Conservation (phyloP, 2,329 filamentous ascomycete genomes). For the Rutstroemia sp. region DNA sequence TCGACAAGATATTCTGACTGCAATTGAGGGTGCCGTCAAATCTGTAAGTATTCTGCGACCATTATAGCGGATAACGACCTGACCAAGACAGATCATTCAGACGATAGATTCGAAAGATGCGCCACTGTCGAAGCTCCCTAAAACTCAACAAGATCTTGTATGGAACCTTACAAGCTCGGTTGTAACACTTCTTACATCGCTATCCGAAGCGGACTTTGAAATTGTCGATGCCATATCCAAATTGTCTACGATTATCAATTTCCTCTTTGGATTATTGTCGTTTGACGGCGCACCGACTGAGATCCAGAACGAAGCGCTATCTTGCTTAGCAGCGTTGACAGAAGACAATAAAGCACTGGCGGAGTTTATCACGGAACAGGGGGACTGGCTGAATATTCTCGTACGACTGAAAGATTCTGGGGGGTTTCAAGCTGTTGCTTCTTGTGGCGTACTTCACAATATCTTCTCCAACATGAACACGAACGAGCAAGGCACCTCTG, state of each 20-base stretch:
- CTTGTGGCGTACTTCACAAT: conserved; percentile 57
- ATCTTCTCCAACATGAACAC: conserved; percentile 48
- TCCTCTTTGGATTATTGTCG: conserved; percentile 47
- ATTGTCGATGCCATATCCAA: conserved; percentile 47
- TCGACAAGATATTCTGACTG: conserved; percentile 52
- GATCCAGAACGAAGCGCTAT: conserved; percentile 39
- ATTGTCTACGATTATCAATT: conserved; percentile 41
- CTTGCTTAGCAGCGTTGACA: conserved; percentile 49
- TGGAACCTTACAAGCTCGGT: conserved; percentile 50
- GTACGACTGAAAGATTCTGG: conserved; percentile 40
- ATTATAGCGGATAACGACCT: neutral
- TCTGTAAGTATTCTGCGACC: conserved; percentile 35
- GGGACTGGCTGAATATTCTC: conserved; percentile 43
- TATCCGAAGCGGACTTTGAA: conserved; percentile 54
- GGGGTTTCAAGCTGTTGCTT: conserved; percentile 44
- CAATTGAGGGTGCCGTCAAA: conserved; percentile 48
- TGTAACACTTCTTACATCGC: conserved; percentile 42
- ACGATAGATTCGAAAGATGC: conserved; percentile 30
- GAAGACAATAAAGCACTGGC: conserved; percentile 52
- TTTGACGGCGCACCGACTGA: conserved; percentile 33
- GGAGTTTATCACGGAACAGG: conserved; percentile 45
- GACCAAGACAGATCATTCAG: conserved; percentile 25
- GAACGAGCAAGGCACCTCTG: conserved; percentile 43
- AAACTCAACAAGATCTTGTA: conserved; percentile 45
- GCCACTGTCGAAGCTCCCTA: conserved; percentile 41